phyloP scores from a whole-genome alignment of 2,329 filamentous ascomycete genomes.

The Alternaria burnsii region DNA sequence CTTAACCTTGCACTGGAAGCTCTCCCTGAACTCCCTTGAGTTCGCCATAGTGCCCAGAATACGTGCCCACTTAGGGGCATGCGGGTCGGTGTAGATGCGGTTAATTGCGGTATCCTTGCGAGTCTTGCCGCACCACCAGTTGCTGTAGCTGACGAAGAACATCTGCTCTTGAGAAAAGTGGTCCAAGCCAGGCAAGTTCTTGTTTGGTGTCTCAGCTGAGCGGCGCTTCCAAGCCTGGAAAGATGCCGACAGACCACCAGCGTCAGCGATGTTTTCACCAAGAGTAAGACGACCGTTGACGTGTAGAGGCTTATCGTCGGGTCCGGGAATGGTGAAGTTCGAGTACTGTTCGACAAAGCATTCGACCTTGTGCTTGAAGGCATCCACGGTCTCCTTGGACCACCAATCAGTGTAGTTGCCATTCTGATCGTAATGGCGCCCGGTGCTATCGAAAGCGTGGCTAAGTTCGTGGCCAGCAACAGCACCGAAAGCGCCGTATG shows the following conservation, averaged over 20 bases:
- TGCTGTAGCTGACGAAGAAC: slow-evolving; percentile 72
- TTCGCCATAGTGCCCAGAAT: slow-evolving; percentile 70
- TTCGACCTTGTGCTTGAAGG: slow-evolving; percentile 66
- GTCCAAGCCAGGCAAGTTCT: slow-evolving; percentile 64
- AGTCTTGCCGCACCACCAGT: slow-evolving; percentile 73
- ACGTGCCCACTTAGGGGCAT: slow-evolving; percentile 70
- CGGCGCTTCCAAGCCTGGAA: slow-evolving; percentile 72
- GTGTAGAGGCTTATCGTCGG: slow-evolving; percentile 65
- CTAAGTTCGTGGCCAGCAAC: slow-evolving; percentile 74
- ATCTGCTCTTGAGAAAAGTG: slow-evolving; percentile 72
- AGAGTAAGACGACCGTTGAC: slow-evolving; percentile 71
- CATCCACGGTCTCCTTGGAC: slow-evolving; percentile 66
- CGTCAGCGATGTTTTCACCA: slow-evolving; percentile 76
- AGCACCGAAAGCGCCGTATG: slow-evolving; percentile 74
- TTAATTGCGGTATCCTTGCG: slow-evolving; percentile 66
- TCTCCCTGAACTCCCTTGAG: slow-evolving; percentile 71
- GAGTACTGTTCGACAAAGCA: slow-evolving; percentile 75
- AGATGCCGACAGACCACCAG: slow-evolving; percentile 69
- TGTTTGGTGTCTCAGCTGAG: slow-evolving; percentile 59
- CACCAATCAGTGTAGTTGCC: slow-evolving; percentile 74
- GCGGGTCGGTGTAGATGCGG: slow-evolving; percentile 69
- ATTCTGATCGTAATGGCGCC: slow-evolving; percentile 70
- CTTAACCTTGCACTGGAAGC: slow-evolving; percentile 71
- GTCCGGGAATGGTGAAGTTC: slow-evolving; percentile 66
- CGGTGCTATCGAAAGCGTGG: slow-evolving; percentile 74